These are phyloP conservation scores for Ophiorrhiza pumila DNA, from an alignment of 257 asterid genomes.

Conservation along the genomic window DNA sequence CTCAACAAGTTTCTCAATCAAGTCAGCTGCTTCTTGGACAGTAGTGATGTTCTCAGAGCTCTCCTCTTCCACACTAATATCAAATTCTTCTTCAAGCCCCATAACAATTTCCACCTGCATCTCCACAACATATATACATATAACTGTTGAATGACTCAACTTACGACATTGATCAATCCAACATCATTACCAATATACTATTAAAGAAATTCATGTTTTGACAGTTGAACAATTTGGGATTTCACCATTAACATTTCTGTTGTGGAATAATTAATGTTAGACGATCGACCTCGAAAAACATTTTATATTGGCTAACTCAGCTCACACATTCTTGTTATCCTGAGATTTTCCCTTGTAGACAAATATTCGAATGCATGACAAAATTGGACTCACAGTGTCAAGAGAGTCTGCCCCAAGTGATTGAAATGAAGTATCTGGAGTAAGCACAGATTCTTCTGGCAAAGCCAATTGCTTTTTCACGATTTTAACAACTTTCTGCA, in stretches of 20 bases:
- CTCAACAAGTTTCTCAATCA: slow-evolving; percentile 57
- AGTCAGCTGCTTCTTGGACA: slow-evolving; percentile 75
- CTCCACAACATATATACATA: slow-evolving; percentile 5
- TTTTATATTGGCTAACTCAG: too few relatives aligned
- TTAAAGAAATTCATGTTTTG: too few relatives aligned
- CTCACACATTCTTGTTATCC: too few relatives aligned
- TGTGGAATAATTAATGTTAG: too few relatives aligned
- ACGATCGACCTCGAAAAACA: too few relatives aligned
- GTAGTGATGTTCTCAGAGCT: slow-evolving; percentile 61
- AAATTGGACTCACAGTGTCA: slow-evolving; percentile 47
- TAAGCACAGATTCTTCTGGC: slow-evolving; percentile 42
- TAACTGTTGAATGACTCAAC: too few relatives aligned
- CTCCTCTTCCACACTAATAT: slow-evolving; percentile 66
- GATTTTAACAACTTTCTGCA: slow-evolving; percentile 58
- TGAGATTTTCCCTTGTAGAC: background rate
- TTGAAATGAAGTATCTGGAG: slow-evolving; percentile 54
- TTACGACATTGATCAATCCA: background rate
- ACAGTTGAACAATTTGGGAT: too few relatives aligned
- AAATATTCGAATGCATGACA: background rate
- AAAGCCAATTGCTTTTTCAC: slow-evolving; percentile 70
- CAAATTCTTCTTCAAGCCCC: slow-evolving; percentile 73
- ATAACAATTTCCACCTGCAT: slow-evolving; percentile 79
- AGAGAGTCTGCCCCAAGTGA: slow-evolving; percentile 78
- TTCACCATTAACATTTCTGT: too few relatives aligned
- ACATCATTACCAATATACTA: background rate